A percentile compares a stretch with the other conserved stretches of the same genome.
phyloP scores from a whole-genome alignment of 495 filamentous ascomycete genomes.

The Bryoglossum gracile region DNA sequence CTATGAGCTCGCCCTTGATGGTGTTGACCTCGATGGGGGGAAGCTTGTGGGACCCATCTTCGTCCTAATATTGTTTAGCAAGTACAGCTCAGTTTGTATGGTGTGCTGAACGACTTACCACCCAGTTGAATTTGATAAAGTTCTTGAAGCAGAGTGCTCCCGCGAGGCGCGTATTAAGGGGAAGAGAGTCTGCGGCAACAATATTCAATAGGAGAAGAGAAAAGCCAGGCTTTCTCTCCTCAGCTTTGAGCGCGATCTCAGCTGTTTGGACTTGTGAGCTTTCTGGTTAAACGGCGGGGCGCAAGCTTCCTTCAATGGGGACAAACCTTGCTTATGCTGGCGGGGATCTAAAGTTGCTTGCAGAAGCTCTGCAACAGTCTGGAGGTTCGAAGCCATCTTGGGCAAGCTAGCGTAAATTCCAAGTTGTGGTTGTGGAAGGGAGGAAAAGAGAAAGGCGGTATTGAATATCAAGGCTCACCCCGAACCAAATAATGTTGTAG shows the following conservation, averaged over 20 bases:
- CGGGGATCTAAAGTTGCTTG: slow-evolving; percentile 78
- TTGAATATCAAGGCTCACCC: background rate
- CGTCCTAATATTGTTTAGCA: slow-evolving; percentile 48
- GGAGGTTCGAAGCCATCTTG: slow-evolving; percentile 72
- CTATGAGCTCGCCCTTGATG: slow-evolving; percentile 91
- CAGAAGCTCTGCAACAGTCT: slow-evolving; percentile 68
- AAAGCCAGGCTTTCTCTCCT: slow-evolving; percentile 75
- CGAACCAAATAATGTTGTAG: too few relatives aligned
- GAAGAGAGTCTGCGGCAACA: slow-evolving; percentile 62
- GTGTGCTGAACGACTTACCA: slow-evolving; percentile 38
- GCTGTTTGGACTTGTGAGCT: slow-evolving; percentile 47
- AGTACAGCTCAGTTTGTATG: slow-evolving; percentile 3
- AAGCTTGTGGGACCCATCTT: slow-evolving; percentile 86
- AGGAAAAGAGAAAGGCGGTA: background rate
- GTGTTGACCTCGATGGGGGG: slow-evolving; percentile 68
- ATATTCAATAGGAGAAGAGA: slow-evolving; percentile 84
- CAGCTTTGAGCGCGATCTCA: slow-evolving; percentile 64
- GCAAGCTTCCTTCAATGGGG: background rate
- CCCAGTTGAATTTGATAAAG: slow-evolving; percentile 87
- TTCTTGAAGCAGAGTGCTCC: slow-evolving; percentile 97
- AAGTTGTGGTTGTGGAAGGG: background rate
- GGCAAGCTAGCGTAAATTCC: slow-evolving; percentile 5
- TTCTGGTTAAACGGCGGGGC: background rate
- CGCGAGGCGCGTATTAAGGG: slow-evolving; percentile 73
- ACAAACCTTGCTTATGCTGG: slow-evolving; percentile 77